Base-by-base conservation (phyloP, 495 filamentous ascomycete species). In the Penicillium desertorum region DNA sequence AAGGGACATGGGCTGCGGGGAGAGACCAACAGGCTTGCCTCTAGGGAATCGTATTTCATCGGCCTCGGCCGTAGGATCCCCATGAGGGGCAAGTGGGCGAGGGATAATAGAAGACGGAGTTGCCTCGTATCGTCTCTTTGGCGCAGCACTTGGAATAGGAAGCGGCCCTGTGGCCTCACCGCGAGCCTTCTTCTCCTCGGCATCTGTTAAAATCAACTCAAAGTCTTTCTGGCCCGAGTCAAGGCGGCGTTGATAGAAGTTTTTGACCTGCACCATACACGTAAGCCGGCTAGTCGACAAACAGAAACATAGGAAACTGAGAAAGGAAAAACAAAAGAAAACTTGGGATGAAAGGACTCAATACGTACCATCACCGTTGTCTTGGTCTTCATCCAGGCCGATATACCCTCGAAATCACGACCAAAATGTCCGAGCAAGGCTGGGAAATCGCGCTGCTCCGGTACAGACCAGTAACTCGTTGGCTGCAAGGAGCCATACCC, bases 401-500 rank as follows among this genome's bases (percentile, higher is more conserved):
- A 91, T 68, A 98, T 96, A 7, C 83, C 82, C 53, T 79, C 78
- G 80, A 91, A 98, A 71, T 98, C 89, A 4, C 89, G 91, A 48
- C 94, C 94, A 78, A 90, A 98, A 54, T 93, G 83, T 45, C 77
- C 83, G 43, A 98, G 76, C 50, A 92, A 73, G 25, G 78, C 80
- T 1, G 86, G 85, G 66, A 98, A 98, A 67, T 97, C 90, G 22
- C 77, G 85, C 30, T 88, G 82, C 69, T 98, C 94, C 2, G 89
- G 87, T 25, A 98, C 94, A 60, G 93, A 97, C 94, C 94, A 98
- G 71, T 98, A 98, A 67, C 94, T 97, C 2, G 91, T 96, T 7
- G 91, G 85, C 48, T 85, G 84, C 53, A 81, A 68, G 5, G 79
- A 75, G n/a, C 78, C 77, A 39, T 82, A 76, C 29, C 71, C 63